Percentiles rank a stretch among this genome's conserved stretches.
phyloP scores from a whole-genome alignment of 2,329 filamentous ascomycete genomes.

The Cladosporium sp. region DNA sequence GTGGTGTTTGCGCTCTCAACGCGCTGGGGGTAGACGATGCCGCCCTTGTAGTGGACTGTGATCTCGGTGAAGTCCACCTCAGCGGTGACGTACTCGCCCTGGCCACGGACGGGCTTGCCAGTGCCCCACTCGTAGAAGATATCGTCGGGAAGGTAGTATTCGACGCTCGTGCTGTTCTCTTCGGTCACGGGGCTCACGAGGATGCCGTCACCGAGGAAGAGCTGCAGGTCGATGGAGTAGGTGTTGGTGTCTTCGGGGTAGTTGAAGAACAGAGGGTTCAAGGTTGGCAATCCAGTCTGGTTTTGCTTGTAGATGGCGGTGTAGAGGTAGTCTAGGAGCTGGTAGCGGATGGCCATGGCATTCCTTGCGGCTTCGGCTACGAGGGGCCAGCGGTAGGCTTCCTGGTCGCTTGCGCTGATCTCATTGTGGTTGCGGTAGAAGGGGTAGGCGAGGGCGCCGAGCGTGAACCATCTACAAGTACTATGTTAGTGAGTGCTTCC shows the following conservation, averaged over 20 bases:
- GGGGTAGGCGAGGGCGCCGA: slow-evolving; percentile 65
- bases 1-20: slow-evolving; percentile 58
- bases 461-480: slow-evolving; percentile 59
- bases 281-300: slow-evolving; percentile 60
- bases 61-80: slow-evolving; percentile 54
- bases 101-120: slow-evolving; percentile 45
- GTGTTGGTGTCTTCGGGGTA: slow-evolving; percentile 61
- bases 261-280: slow-evolving; percentile 69
- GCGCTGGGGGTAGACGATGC: slow-evolving; percentile 55
- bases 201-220: slow-evolving; percentile 58
- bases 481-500: background rate
- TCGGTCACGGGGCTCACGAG: slow-evolving; percentile 58
- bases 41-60: slow-evolving; percentile 65
- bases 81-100: slow-evolving; percentile 45
- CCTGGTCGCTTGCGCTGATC: slow-evolving; percentile 47
- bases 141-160: slow-evolving; percentile 57
- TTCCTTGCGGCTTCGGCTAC: slow-evolving; percentile 64
- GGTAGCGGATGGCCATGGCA: slow-evolving; percentile 68
- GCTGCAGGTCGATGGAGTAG: slow-evolving; percentile 53
- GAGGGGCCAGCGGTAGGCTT: slow-evolving; percentile 67
- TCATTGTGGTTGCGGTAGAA: slow-evolving; percentile 73
- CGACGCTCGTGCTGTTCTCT: slow-evolving; percentile 53
- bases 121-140: slow-evolving; percentile 61
- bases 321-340: slow-evolving; percentile 70
- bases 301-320: slow-evolving; percentile 64